Percentiles rank a stretch among this genome's conserved stretches.
Evolutionary conservation across 169 alveolate species (phyloP).

Genomic region (Plasmodium chabaudi): DNA sequence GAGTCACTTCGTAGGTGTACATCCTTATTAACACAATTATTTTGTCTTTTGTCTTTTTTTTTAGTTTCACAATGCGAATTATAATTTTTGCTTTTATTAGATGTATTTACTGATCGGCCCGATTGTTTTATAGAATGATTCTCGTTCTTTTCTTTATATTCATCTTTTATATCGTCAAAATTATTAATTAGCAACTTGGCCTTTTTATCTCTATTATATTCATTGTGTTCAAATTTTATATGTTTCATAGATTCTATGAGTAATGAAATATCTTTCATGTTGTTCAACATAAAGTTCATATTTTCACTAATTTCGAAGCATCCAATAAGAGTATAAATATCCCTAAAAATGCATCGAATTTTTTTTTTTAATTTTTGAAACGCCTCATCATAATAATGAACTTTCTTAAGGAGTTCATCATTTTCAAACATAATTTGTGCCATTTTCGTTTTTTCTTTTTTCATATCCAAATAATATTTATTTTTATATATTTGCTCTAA

Average conservation of each 20-base stretch:
- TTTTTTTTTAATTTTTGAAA: conserved; percentile 44
- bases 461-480: conserved; percentile 50
- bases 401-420: conserved; percentile 21
- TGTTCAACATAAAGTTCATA: conserved; percentile 10
- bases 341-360: conserved; percentile 24
- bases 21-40: conserved; percentile 12
- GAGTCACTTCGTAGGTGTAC: conserved; percentile 18
- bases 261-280: conserved; percentile 33
- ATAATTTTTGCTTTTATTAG: conserved; percentile 3
- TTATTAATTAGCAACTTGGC: conserved; percentile 3
- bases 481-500: conserved; percentile 55
- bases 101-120: conserved; percentile 12
- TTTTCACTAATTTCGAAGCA: conserved; percentile 25
- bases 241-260: conserved; percentile 21
- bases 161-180: conserved; percentile 17
- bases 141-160: conserved; percentile 7
- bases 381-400: conserved; percentile 19
- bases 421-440: conserved; percentile 24
- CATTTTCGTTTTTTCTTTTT: conserved; percentile 38
- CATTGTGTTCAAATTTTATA: conserved; percentile 7
- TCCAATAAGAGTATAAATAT: conserved; percentile 11
- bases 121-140: conserved; percentile 12
- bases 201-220: conserved; percentile 21
- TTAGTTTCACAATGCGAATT: not conserved
- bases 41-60: conserved; percentile 22